Evolutionary conservation across 164 flowering plant species (phyloP), one percentile per base, ranked within the genome.

Genomic region (Vitis labrusca): DNA sequence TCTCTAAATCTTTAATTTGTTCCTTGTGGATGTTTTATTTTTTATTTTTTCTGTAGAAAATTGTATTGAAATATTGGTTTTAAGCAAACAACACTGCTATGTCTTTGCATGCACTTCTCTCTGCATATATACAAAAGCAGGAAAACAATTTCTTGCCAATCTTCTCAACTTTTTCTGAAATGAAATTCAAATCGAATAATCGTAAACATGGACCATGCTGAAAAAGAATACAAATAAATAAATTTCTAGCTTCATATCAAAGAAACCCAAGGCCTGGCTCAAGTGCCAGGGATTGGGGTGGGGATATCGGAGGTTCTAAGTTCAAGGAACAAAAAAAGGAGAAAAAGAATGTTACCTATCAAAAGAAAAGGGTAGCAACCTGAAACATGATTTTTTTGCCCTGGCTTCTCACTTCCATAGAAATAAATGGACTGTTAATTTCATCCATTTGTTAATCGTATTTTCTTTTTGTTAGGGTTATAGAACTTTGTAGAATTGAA

Each of bases 401-500:
- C n/a, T 53, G 3, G n/a, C 13, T 13, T 2, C 14, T 14, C 14
- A 13, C n/a, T 53, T 10, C 16, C 56, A 53, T n/a, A 14, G 16
- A 53, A 53, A 53, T 5, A 53, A 53, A 53, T 13, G 14, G 56
- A 12, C n/a, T n/a, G n/a, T 53, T 4, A 53, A n/a, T 53, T 13
- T 14, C 56, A 53, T n/a, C 56, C n/a, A n/a, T 53, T n/a, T n/a
- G 2, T 53, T 53, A 14, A 53, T n/a, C 13, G 1, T 73, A 23
- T 0, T 66, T 44, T 47, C 49, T 59, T 58, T 47, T 13, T 74
- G 47, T 44, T 32, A 17, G 8, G 15, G 15, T 70, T 67, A 61
- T 66, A 70, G 47, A 66, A 65, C 54, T 10, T 63, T 30, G 37
- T 59, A 10, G 50, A 30, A 59, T 63, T 63, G 51, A 10, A 52